Conservation (phyloP, 139 green algal genomes). For the Parachlorella kessleri region DNA sequence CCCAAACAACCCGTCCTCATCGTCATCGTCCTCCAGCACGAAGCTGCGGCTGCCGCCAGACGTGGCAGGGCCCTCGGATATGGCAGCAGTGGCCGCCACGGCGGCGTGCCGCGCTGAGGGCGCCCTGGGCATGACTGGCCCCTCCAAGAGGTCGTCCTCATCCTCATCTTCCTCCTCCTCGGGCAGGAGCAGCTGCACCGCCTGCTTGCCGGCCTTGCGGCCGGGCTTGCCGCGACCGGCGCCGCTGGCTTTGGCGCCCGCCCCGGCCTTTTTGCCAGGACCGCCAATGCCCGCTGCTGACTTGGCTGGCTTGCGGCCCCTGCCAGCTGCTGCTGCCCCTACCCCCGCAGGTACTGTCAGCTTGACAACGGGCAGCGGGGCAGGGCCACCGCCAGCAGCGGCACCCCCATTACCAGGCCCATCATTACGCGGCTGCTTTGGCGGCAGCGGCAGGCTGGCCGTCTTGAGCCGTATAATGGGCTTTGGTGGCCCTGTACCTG, state of each 20-base stretch:
- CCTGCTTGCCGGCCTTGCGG: background rate
- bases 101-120: background rate
- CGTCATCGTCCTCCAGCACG: too few species aligned
- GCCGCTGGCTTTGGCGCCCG: background rate
- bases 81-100: too few species aligned
- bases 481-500: background rate
- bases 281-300: background rate
- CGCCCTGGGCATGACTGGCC: too few species aligned
- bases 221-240: background rate
- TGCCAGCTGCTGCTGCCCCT: background rate
- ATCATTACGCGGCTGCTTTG: slow-evolving; percentile 19
- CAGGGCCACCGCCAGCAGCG: background rate
- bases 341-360: slow-evolving; percentile 10
- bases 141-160: too few species aligned
- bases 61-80: background rate
- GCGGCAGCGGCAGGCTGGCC: background rate
- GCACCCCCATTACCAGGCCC: background rate
- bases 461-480: slow-evolving; percentile 26
- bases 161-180: too few species aligned
- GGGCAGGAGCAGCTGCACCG: background rate
- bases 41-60: background rate
- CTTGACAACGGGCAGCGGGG: slow-evolving; percentile 19
- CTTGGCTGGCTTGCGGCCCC: background rate
- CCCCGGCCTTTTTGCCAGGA: background rate
- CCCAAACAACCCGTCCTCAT: background rate